Conservation (phyloP, 805 yeast genomes). For the Wickerhamiella vanderwaltii region DNA sequence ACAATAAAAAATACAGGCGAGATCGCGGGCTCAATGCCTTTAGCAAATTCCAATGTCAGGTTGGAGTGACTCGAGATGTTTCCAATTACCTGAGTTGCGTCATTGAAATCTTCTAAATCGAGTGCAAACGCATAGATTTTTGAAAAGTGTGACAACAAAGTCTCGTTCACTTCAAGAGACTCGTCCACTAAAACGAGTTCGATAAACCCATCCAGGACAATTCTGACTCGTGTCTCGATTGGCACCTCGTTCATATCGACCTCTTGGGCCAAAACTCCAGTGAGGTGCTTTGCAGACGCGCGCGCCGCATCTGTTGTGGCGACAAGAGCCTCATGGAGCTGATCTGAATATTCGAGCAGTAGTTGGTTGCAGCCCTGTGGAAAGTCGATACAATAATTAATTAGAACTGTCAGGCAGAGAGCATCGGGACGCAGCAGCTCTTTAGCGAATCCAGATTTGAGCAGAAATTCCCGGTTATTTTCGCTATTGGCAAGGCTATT, state of each 20-base stretch:
- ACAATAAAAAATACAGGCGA: conserved; percentile 8
- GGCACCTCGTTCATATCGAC: conserved; percentile 3
- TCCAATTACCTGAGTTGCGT: conserved; percentile 9
- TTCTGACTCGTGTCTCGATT: background rate
- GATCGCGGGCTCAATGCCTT: conserved; percentile 2
- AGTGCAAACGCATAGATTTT: conserved; percentile 8
- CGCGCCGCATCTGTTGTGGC: conserved; percentile 9
- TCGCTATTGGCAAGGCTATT: conserved; percentile 10
- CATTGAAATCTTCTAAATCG: background rate
- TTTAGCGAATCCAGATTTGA: background rate
- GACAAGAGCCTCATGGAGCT: background rate
- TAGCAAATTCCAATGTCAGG: conserved; percentile 1
- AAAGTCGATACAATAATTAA: conserved; percentile 4
- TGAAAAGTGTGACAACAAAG: conserved; percentile 6
- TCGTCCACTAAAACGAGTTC: conserved; percentile 9
- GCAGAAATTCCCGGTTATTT: conserved; percentile 2
- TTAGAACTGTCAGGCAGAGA: conserved; percentile 5
- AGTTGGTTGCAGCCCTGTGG: conserved; percentile 2
- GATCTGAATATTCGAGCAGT: background rate
- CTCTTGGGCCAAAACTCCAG: conserved; percentile 6
- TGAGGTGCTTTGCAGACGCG: conserved; percentile 8
- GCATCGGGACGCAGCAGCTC: conserved; percentile 6
- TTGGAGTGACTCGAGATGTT: conserved; percentile 10
- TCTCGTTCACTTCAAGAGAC: conserved; percentile 7
- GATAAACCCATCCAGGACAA: conserved; percentile 2